A percentile compares a stretch with the other conserved stretches of the same genome.
Evolutionary conservation across 2,329 filamentous ascomycete species (phyloP).

Genomic region (Fusarium keratoplasticum): DNA sequence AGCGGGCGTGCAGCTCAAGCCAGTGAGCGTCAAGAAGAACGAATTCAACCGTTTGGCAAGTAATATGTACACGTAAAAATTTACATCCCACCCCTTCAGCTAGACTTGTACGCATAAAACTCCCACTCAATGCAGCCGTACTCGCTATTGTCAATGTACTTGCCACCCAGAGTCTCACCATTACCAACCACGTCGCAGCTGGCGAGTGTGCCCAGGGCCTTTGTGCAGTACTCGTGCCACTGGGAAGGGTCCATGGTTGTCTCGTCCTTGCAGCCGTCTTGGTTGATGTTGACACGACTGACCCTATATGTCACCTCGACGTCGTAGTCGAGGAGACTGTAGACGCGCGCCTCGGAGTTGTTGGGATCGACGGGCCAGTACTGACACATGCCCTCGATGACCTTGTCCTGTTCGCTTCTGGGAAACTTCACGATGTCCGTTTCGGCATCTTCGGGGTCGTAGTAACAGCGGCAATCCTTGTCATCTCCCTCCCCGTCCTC

Average conservation of each 20-base stretch:
- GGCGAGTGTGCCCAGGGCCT: not conserved
- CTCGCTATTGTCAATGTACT: not conserved
- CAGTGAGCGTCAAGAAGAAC: not conserved
- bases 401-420: not conserved
- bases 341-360: not conserved
- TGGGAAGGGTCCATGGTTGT: not conserved
- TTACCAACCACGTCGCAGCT: not conserved
- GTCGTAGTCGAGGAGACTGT: not conserved
- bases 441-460: not conserved
- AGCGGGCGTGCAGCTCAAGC: not conserved
- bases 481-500: not conserved
- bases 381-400: not conserved
- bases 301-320: not conserved
- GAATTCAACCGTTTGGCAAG: not conserved
- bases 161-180: not conserved
- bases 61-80: not conserved
- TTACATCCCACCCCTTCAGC: not conserved
- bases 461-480: not conserved
- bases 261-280: not conserved
- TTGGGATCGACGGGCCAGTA: not conserved
- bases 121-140: not conserved
- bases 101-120: not conserved
- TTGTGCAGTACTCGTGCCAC: not conserved
- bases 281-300: not conserved
- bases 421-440: not conserved